A percentile compares a stretch with the other conserved stretches of the same genome.
These are phyloP conservation scores for Pseudocercospora macadamiae DNA, from an alignment of 2,329 filamentous ascomycete species.

Conservation along the genomic window DNA sequence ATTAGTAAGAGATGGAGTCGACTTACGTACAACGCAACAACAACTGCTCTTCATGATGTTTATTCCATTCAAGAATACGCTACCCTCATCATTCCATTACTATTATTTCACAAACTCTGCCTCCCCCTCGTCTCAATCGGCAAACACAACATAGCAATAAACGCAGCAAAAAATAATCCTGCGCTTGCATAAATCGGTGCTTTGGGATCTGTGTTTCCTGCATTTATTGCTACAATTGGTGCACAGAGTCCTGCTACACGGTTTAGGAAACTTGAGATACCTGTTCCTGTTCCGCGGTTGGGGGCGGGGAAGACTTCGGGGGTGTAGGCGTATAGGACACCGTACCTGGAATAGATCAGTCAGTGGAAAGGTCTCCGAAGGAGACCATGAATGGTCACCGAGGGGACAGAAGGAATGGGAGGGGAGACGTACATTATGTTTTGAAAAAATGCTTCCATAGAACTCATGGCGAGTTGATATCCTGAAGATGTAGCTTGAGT, in stretches of 20 bases:
- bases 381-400: too few species aligned
- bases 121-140: constrained; percentile 50
- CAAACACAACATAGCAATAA: constrained; percentile 45
- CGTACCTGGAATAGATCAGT: too few species aligned
- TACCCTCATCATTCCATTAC: too few species aligned
- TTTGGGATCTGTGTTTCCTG: constrained; percentile 42
- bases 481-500: constrained; percentile 59
- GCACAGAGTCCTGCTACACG: constrained; percentile 68
- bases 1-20: neutral
- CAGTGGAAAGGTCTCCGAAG: too few species aligned
- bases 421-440: too few species aligned
- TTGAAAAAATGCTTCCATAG: constrained; percentile 70
- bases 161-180: constrained; percentile 48
- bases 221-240: constrained; percentile 64
- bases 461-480: constrained; percentile 55
- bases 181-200: constrained; percentile 49
- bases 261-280: constrained; percentile 73
- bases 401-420: too few species aligned
- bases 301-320: constrained; percentile 76
- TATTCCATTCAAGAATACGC: neutral
- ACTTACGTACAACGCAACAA: neutral
- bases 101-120: constrained; percentile 46
- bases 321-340: constrained; percentile 75
- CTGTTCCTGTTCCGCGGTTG: constrained; percentile 71
- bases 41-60: neutral